Evolutionary conservation across 108 stramenopile species (phyloP).

Genomic region (Ochromonas danica): DNA sequence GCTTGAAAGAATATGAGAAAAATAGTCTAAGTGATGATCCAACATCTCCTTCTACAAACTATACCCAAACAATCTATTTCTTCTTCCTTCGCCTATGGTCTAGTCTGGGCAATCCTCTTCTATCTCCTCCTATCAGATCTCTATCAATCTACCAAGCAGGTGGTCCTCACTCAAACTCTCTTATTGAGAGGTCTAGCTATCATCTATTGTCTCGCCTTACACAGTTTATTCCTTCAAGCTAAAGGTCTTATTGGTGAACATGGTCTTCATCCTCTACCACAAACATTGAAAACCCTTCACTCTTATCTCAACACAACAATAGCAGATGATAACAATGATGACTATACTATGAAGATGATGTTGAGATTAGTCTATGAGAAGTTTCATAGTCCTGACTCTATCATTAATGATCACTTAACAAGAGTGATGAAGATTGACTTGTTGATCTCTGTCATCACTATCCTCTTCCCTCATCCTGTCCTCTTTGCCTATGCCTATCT

Average conservation of each 20-base stretch:
- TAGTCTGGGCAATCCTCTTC: no score
- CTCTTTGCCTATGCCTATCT: slow-evolving; percentile 19
- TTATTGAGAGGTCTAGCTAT: neutral
- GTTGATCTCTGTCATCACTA: neutral
- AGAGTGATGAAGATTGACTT: neutral
- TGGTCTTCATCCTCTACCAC: neutral
- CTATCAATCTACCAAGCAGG: no score
- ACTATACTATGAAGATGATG: neutral
- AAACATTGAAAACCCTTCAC: neutral
- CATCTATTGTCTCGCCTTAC: neutral
- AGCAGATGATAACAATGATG: neutral
- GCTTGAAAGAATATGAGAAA: no score
- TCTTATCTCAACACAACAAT: no score
- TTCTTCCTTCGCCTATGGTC: no score
- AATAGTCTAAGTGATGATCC: no score
- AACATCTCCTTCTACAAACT: no score
- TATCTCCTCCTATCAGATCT: no score
- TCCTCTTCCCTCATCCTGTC: neutral
- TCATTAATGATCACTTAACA: no score
- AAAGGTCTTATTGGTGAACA: neutral
- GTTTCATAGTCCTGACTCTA: no score
- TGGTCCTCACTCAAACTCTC: neutral
- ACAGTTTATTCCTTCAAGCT: neutral
- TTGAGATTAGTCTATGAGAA: slow-evolving; percentile 1
- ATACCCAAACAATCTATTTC: no score